phyloP scores from a whole-genome alignment of 208 protist genomes.

The Crithidia acanthocephali region DNA sequence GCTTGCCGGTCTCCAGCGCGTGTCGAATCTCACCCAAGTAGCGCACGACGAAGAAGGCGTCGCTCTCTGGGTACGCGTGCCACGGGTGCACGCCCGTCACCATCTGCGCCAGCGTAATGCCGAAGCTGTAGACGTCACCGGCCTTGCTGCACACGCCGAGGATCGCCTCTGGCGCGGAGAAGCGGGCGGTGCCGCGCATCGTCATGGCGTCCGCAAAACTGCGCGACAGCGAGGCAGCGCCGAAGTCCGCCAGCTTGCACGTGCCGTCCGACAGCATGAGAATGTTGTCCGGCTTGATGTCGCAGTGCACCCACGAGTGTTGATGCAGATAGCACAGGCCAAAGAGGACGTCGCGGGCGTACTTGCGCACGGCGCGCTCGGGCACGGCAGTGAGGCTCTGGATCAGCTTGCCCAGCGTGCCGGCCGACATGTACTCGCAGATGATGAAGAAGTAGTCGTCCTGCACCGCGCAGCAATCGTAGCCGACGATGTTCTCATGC shows the following conservation, averaged over 20 bases:
- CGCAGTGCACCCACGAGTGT: conserved; percentile 83
- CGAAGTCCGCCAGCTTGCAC: conserved; percentile 93
- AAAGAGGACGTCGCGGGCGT: conserved; percentile 67
- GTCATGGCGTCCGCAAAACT: conserved; percentile 34
- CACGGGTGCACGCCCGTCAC: conserved; percentile 72
- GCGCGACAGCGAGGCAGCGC: conserved; percentile 67
- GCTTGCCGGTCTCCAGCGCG: conserved; percentile 29
- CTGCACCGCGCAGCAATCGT: conserved; percentile 87
- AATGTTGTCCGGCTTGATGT: conserved; percentile 94
- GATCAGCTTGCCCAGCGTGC: conserved; percentile 71
- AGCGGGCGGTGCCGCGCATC: conserved; percentile 74
- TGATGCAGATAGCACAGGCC: conserved; percentile 88
- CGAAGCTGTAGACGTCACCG: conserved; percentile 89
- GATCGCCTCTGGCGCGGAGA: conserved; percentile 79
- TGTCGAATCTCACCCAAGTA: conserved; percentile 42
- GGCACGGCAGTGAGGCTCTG: conserved; percentile 50
- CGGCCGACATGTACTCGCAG: conserved; percentile 85
- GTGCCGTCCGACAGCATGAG: conserved; percentile 72
- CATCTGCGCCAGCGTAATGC: conserved; percentile 78
- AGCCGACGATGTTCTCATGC: conserved; percentile 95
- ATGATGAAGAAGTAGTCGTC: conserved; percentile 73
- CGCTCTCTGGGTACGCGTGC: conserved; percentile 44
- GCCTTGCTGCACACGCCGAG: conserved; percentile 47
- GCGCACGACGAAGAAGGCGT: conserved; percentile 55
- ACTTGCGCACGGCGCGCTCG: conserved; percentile 47